Evolutionary conservation across 352 stramenopile genomes (phyloP), one percentile per base, ranked within the genome.

Genomic region (Blastocystis hominis): DNA sequence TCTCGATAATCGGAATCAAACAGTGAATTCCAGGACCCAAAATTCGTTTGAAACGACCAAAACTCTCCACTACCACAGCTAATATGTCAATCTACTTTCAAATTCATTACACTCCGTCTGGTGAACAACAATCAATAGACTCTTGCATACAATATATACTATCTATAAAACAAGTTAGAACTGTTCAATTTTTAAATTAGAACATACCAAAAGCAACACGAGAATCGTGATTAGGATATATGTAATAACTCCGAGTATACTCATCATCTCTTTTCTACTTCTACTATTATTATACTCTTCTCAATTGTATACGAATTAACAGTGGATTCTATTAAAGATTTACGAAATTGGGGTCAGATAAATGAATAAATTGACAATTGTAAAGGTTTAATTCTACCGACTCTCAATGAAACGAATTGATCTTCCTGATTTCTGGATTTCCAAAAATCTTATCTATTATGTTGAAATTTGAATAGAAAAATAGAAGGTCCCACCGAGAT

Each of bases 31-130:
- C 89, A 53, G 89, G 78, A 53, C 59, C 62, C 30, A 91, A 72
- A 20, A 89, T 80, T 24, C 78, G 64, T n/a, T 89, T 56, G 46
- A 88, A 90, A 47, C 79, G 80, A 20, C 89, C 89, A 89, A 91
- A 89, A 61, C 89, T 88, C 62, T 91, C 89, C 54, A 91, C 90
- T 34, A 90, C 79, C 40, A 91, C 89, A 30, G 42, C 88, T 86
- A 86, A 34, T 6, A 44, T 34, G 34, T 86, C 77, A 75, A 47
- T 20, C 44, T 53, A 61, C 55, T 1, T 61, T 34, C 47, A 20
- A 34, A 61, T 46, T 17, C 24, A 42, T 0, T 78, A 86, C 76
- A 50, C n/a, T 86, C 76, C 36, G 76, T 86, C 38, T 86, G 76
- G 77, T 86, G 76, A 34, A 86, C 76, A 46, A 86, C 77, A n/a